A percentile compares a stretch with the other conserved stretches of the same genome.
Conservation (phyloP, 2,329 filamentous ascomycete species). For the Chlorencoelia australis region DNA sequence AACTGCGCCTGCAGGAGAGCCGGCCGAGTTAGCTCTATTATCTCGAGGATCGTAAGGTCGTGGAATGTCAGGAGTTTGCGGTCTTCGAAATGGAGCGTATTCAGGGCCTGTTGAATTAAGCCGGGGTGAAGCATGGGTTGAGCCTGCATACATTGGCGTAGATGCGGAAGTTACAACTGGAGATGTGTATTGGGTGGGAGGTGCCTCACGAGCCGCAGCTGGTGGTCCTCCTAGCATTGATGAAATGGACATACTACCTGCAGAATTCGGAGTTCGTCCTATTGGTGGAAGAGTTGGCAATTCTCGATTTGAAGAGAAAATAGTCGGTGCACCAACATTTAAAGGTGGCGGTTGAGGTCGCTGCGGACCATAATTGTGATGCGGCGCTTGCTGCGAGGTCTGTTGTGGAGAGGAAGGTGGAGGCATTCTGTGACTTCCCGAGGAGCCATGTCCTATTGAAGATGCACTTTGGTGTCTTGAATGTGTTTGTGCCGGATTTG, state of each 20-base stretch:
- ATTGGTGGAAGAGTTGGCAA: slow-evolving; percentile 39
- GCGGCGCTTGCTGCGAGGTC: slow-evolving; percentile 19
- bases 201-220: slow-evolving; percentile 35
- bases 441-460: slow-evolving; percentile 24
- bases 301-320: slow-evolving; percentile 42
- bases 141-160: slow-evolving; percentile 30
- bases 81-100: slow-evolving; percentile 53
- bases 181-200: slow-evolving; percentile 38
- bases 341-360: slow-evolving; percentile 33
- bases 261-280: slow-evolving; percentile 36
- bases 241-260: slow-evolving; percentile 63
- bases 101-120: slow-evolving; percentile 39
- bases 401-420: slow-evolving; percentile 40
- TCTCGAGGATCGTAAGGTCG: slow-evolving; percentile 40
- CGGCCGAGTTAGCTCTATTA: slow-evolving; percentile 29
- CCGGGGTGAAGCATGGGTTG: slow-evolving; percentile 30
- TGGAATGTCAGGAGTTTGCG: slow-evolving; percentile 63
- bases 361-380: slow-evolving; percentile 27
- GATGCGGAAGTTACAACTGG: slow-evolving; percentile 27
- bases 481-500: slow-evolving; percentile 21
- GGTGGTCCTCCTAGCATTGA: slow-evolving; percentile 53
- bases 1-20: slow-evolving; percentile 32
- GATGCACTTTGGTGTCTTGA: slow-evolving; percentile 26
- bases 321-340: slow-evolving; percentile 29
- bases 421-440: slow-evolving; percentile 32